Percentiles rank a stretch among this genome's conserved stretches.
These are phyloP conservation scores for Pichia manshurica DNA, from an alignment of 805 yeast species.

Conservation along the genomic window DNA sequence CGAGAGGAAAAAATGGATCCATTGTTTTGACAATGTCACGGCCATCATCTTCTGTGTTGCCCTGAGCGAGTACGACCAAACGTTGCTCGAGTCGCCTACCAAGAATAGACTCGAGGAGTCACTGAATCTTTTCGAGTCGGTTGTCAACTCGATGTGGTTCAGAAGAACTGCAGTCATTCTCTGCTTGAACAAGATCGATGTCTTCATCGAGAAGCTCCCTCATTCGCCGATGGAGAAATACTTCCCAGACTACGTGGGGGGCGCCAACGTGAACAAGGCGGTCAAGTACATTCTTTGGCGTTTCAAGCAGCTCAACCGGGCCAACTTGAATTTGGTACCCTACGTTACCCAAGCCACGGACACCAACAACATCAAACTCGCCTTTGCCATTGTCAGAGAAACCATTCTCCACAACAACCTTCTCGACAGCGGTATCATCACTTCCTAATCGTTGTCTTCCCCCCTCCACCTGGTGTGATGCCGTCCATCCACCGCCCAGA, in stretches of 20 bases:
- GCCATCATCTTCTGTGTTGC: slow-evolving; percentile 88
- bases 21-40: slow-evolving; percentile 91
- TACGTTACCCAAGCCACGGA: slow-evolving; percentile 95
- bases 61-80: slow-evolving; percentile 85
- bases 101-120: slow-evolving; percentile 80
- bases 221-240: slow-evolving; percentile 73
- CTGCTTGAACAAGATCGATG: slow-evolving; percentile 84
- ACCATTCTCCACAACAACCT: slow-evolving; percentile 51
- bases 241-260: slow-evolving; percentile 90
- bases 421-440: slow-evolving; percentile 49
- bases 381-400: slow-evolving; percentile 56
- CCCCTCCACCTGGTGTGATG: too few species aligned
- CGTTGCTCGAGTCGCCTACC: slow-evolving; percentile 66
- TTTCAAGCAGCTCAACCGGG: slow-evolving; percentile 76
- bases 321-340: slow-evolving; percentile 77
- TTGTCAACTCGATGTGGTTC: slow-evolving; percentile 91
- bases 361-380: slow-evolving; percentile 80
- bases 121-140: slow-evolving; percentile 78
- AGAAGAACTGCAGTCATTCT: slow-evolving; percentile 78
- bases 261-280: slow-evolving; percentile 82
- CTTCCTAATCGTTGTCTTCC: background rate
- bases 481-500: too few species aligned
- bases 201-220: slow-evolving; percentile 79
- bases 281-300: slow-evolving; percentile 90
- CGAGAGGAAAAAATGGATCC: slow-evolving; percentile 91